Conservation (phyloP, 192 early-diverging fungal genomes). For the Coemansia sp. region DNA sequence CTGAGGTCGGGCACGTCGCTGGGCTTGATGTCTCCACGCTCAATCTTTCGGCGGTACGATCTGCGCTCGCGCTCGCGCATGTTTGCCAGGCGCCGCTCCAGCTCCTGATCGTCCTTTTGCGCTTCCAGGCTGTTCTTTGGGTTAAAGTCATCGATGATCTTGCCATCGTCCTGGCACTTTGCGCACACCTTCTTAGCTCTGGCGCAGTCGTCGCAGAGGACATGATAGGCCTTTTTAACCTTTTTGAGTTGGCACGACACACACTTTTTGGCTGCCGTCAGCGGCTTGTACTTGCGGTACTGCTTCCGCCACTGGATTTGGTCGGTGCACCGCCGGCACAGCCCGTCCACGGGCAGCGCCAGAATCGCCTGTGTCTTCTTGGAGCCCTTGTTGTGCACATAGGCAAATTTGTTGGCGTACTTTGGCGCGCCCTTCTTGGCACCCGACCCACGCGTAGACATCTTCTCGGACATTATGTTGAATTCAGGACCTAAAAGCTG, state of each 20-base stretch:
- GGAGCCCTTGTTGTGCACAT: slow-evolving; percentile 83
- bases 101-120: slow-evolving; percentile 70
- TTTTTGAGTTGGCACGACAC: slow-evolving; percentile 72
- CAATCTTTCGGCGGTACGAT: slow-evolving; percentile 76
- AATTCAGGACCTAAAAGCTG: not conserved
- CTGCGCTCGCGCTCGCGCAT: slow-evolving; percentile 85
- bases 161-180: slow-evolving; percentile 75
- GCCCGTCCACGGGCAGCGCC: slow-evolving; percentile 73
- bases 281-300: slow-evolving; percentile 96
- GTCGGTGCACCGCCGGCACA: slow-evolving; percentile 74
- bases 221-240: slow-evolving; percentile 93
- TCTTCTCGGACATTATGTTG: slow-evolving; percentile 30
- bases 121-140: slow-evolving; percentile 66
- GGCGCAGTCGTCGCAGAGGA: slow-evolving; percentile 87
- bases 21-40: slow-evolving; percentile 68
- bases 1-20: slow-evolving; percentile 29
- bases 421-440: slow-evolving; percentile 77
- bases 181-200: slow-evolving; percentile 80
- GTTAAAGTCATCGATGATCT: slow-evolving; percentile 62
- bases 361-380: slow-evolving; percentile 75
- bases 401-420: slow-evolving; percentile 88
- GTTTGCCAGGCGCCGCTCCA: slow-evolving; percentile 63
- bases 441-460: slow-evolving; percentile 42
- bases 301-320: slow-evolving; percentile 84
- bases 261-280: slow-evolving; percentile 85